A percentile compares a stretch with the other conserved stretches of the same genome.
These are phyloP conservation scores for Pulveroboletus sp. DNA, from an alignment of 768 basidiomycete species.

Conservation along the genomic window DNA sequence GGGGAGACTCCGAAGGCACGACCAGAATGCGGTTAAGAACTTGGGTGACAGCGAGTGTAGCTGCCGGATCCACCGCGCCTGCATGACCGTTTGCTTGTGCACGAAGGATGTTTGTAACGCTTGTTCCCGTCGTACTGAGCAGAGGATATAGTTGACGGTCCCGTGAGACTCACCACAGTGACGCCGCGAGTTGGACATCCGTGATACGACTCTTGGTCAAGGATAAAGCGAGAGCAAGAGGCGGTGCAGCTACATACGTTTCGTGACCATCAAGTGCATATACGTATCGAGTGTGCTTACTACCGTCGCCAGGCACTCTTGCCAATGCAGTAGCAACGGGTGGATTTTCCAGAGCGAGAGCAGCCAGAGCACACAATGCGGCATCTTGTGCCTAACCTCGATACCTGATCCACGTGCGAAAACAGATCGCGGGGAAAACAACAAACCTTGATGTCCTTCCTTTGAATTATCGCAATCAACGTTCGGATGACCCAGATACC, in stretches of 20 bases:
- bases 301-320: constrained; percentile 40
- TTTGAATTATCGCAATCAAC: constrained; percentile 44
- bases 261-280: constrained; percentile 6
- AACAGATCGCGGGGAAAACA: neutral
- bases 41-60: constrained; percentile 60
- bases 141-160: neutral
- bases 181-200: constrained; percentile 66
- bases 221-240: constrained; percentile 41
- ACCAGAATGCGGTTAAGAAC: constrained; percentile 60
- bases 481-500: constrained; percentile 59
- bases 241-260: constrained; percentile 5
- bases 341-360: constrained; percentile 60
- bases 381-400: constrained; percentile 57
- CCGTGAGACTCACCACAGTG: constrained; percentile 50
- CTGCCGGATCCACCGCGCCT: constrained; percentile 38
- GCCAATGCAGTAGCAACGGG: constrained; percentile 46
- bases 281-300: constrained; percentile 25
- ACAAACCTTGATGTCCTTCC: constrained; percentile 51
- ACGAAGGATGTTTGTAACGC: constrained; percentile 60
- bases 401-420: neutral
- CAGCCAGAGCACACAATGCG: constrained; percentile 56
- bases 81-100: constrained; percentile 35
- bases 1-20: constrained; percentile 37
- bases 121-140: constrained; percentile 20
- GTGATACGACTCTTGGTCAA: constrained; percentile 54